Percentiles rank a stretch among this genome's conserved stretches.
phyloP scores from a whole-genome alignment of 257 asterid species.

The Solanum verrucosum region DNA sequence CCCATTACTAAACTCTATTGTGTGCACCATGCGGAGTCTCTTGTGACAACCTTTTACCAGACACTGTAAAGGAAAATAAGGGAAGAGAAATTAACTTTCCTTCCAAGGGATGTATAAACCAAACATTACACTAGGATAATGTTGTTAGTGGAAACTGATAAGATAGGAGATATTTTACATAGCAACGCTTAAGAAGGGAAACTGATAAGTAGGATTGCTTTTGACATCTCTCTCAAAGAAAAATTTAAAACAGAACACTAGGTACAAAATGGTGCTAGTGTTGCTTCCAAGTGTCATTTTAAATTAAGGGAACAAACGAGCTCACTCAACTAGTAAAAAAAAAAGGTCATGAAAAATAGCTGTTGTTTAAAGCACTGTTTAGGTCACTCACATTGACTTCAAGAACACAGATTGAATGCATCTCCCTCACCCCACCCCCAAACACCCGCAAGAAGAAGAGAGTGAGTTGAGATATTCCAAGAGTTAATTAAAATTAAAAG shows the following conservation, averaged over 20 bases:
- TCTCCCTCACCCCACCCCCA: not conserved
- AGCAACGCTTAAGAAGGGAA: not conserved
- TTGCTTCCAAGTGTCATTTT: not conserved
- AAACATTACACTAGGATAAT: not conserved
- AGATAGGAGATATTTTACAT: not conserved
- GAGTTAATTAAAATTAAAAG: not conserved
- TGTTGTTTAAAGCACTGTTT: not conserved
- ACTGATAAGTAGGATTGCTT: not conserved
- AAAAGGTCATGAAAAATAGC: not conserved
- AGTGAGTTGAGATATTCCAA: not conserved
- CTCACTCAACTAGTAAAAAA: not conserved
- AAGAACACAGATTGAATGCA: not conserved
- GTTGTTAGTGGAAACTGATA: not conserved
- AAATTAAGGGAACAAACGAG: not conserved
- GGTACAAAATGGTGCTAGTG: not conserved
- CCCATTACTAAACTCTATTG: conserved; percentile 85
- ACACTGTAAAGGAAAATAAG: conserved; percentile 39
- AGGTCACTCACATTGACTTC: not conserved
- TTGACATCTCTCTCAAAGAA: not conserved
- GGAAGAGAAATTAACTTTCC: not conserved
- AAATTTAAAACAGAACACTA: not conserved
- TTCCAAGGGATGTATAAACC: not conserved
- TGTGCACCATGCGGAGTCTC: conserved; percentile 89
- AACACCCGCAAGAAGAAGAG: not conserved
- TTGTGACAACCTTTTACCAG: conserved; percentile 97